Percentiles rank a stretch among this genome's conserved stretches.
Evolutionary conservation across 2,329 filamentous ascomycete species (phyloP).

Genomic region (Tympanopsis confertula): DNA sequence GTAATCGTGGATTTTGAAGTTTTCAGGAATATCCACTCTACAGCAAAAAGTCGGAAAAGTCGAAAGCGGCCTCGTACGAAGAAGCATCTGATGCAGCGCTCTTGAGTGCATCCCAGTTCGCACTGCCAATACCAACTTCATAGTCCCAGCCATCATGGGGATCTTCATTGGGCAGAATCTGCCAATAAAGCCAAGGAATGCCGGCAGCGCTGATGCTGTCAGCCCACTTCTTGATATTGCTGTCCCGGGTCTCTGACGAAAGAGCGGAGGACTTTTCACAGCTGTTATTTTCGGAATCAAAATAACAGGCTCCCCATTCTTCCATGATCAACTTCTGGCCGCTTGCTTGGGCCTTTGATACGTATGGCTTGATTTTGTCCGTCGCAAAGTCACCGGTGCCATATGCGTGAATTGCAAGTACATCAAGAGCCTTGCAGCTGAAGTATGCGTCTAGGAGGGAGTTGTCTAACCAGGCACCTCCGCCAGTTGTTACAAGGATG

Average conservation of each 20-base stretch:
- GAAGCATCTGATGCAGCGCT: conserved; percentile 4
- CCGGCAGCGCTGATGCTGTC: conserved; percentile 12
- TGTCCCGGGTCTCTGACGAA: conserved; percentile 7
- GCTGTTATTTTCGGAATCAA: conserved; percentile 11
- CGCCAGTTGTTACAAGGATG: conserved; percentile 10
- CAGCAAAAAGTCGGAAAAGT: too few species aligned
- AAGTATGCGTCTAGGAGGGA: conserved; percentile 8
- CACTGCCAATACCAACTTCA: conserved; percentile 14
- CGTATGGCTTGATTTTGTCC: conserved; percentile 9
- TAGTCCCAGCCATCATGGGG: conserved; percentile 17
- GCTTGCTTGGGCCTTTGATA: conserved; percentile 10
- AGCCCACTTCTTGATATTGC: conserved; percentile 14
- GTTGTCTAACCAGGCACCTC: conserved; percentile 7
- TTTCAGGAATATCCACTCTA: too few species aligned
- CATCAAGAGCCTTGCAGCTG: conserved; percentile 5
- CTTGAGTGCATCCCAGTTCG: conserved; percentile 11
- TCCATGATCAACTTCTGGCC: conserved; percentile 19
- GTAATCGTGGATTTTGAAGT: too few species aligned
- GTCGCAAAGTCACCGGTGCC: conserved; percentile 12
- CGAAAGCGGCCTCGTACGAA: conserved; percentile 4
- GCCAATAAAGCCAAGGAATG: conserved; percentile 20
- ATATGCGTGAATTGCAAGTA: conserved; percentile 13
- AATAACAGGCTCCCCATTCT: conserved; percentile 17
- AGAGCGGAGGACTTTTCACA: conserved; percentile 9
- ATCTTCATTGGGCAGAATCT: conserved; percentile 17